phyloP scores from a whole-genome alignment of 257 asterid genomes.

The Capsicum baccatum region DNA sequence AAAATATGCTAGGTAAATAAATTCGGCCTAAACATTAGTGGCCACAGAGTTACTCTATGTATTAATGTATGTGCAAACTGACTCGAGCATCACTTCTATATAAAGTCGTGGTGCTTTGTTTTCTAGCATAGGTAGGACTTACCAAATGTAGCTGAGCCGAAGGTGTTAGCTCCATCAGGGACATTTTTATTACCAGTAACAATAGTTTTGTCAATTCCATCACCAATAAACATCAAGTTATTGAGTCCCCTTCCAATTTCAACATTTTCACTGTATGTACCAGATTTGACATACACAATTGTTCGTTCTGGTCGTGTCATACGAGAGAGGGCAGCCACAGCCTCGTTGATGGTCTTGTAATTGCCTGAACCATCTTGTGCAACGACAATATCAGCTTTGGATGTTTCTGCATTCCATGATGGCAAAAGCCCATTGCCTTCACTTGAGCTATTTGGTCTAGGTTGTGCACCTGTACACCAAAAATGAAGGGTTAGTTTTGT shows the following conservation, averaged over 20 bases:
- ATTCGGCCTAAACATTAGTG: neutral
- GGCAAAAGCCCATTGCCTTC: conserved; percentile 43
- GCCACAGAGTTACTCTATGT: neutral
- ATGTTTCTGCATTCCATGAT: conserved; percentile 53
- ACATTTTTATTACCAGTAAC: conserved; percentile 54
- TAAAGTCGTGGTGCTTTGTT: neutral
- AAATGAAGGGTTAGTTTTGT: neutral
- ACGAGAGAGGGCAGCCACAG: conserved; percentile 47
- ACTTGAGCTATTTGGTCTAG: conserved; percentile 31
- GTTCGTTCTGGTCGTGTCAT: conserved; percentile 46
- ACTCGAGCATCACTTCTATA: neutral
- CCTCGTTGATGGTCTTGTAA: conserved; percentile 65
- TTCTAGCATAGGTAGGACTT: conserved; percentile 1
- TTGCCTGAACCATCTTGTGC: conserved; percentile 81
- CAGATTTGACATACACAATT: conserved; percentile 58
- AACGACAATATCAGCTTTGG: conserved; percentile 61
- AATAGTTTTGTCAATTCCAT: conserved; percentile 69
- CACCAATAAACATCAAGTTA: conserved; percentile 77
- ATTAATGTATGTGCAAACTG: neutral
- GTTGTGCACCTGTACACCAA: conserved; percentile 21
- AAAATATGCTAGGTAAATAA: neutral
- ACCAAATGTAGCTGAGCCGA: conserved; percentile 69
- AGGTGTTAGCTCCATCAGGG: conserved; percentile 57
- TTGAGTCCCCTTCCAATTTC: conserved; percentile 46
- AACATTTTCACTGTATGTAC: conserved; percentile 60